These are phyloP conservation scores for Globisporangium recalcitrans DNA, from an alignment of 352 stramenopile genomes.

Conservation along the genomic window DNA sequence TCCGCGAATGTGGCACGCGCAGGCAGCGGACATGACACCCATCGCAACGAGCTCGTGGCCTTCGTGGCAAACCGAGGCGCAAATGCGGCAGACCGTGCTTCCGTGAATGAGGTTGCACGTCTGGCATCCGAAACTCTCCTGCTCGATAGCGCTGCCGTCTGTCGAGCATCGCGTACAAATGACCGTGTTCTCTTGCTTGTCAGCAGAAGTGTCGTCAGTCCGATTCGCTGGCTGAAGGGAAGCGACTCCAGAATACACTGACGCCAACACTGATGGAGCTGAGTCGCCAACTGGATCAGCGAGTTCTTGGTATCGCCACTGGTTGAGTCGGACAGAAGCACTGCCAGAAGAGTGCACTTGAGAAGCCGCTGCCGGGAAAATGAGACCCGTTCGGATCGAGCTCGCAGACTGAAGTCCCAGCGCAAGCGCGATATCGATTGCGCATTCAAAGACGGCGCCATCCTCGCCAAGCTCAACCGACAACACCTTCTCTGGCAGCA, in stretches of 20 bases:
- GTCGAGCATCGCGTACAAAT: constrained; percentile 64
- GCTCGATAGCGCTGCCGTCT: constrained; percentile 75
- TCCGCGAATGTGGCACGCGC: constrained; percentile 57
- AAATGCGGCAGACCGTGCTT: constrained; percentile 56
- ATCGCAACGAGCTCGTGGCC: constrained; percentile 78
- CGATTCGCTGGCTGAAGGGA: constrained; percentile 12
- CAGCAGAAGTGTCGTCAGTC: constrained; percentile 12
- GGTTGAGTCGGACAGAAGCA: constrained; percentile 18
- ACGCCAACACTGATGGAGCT: constrained; percentile 22
- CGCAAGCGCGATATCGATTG: constrained; percentile 48
- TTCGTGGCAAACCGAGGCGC: constrained; percentile 73
- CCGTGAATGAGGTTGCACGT: constrained; percentile 74
- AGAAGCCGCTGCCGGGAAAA: constrained; percentile 29
- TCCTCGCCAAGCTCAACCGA: constrained; percentile 32
- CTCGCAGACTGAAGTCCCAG: constrained; percentile 29
- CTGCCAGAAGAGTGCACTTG: not conserved
- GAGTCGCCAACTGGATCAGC: constrained; percentile 12
- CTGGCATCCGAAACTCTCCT: constrained; percentile 77
- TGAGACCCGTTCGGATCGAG: constrained; percentile 34
- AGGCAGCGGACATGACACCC: constrained; percentile 61
- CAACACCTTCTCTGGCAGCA: constrained; percentile 36
- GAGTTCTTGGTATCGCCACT: constrained; percentile 31
- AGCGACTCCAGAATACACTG: constrained; percentile 34
- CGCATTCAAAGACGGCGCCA: constrained; percentile 44
- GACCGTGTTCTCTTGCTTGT: constrained; percentile 20